These are phyloP conservation scores for Ophiosphaerella herpotricha DNA, from an alignment of 2,329 filamentous ascomycete species.

Conservation along the genomic window DNA sequence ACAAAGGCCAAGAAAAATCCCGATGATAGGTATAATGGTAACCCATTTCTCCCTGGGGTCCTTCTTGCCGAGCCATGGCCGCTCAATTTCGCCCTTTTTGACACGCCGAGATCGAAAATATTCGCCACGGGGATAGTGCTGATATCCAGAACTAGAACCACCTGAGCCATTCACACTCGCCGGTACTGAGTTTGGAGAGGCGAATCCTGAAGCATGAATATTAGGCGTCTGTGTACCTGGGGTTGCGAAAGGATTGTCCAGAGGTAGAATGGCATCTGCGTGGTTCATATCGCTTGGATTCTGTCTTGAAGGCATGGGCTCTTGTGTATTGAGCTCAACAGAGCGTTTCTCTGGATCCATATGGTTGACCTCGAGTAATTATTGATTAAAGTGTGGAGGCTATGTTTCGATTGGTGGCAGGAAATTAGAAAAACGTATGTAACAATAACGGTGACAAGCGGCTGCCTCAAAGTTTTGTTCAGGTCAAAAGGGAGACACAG, in stretches of 20 bases:
- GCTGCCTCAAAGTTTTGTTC: neutral
- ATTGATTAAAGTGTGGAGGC: neutral
- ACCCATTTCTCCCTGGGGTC: constrained; percentile 86
- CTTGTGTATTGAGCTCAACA: neutral
- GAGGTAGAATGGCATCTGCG: constrained; percentile 3
- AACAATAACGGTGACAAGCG: neutral
- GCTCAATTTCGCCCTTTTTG: constrained; percentile 72
- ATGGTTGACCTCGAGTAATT: neutral
- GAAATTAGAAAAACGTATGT: neutral
- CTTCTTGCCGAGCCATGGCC: constrained; percentile 75
- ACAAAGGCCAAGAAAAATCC: constrained; percentile 69
- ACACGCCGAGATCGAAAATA: constrained; percentile 76
- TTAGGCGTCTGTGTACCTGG: constrained; percentile 16
- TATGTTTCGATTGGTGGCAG: neutral
- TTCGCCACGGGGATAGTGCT: constrained; percentile 9
- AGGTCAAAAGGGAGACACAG: neutral
- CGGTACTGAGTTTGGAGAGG: constrained; percentile 12
- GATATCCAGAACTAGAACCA: constrained; percentile 13
- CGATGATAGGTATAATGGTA: constrained; percentile 76
- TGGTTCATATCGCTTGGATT: constrained; percentile 6
- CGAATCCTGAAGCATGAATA: constrained; percentile 1
- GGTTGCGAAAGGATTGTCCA: constrained; percentile 21
- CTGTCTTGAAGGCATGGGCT: constrained; percentile 7
- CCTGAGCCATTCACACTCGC: constrained; percentile 4
- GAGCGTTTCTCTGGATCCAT: neutral